A percentile compares a stretch with the other conserved stretches of the same genome.
phyloP scores from a whole-genome alignment of 148 eudicot species.

The Amaranthus cruentus region DNA sequence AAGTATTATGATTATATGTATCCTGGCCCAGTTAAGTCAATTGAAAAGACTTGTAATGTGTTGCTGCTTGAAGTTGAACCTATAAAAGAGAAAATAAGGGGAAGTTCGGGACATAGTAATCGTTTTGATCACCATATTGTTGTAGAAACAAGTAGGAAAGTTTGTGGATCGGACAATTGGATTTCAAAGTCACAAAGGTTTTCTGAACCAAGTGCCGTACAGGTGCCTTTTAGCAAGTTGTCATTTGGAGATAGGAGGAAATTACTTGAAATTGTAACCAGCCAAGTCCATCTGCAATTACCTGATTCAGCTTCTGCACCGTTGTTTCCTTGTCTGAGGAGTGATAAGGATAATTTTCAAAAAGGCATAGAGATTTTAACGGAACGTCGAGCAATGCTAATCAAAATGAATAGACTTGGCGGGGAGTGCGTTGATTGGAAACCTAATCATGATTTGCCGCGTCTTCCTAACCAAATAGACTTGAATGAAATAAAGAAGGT shows the following conservation, averaged over 20 bases:
- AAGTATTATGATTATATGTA: constrained; percentile 49
- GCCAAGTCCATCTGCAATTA: constrained; percentile 45
- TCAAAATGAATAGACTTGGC: constrained; percentile 46
- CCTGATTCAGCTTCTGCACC: constrained; percentile 38
- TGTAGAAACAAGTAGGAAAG: constrained; percentile 36
- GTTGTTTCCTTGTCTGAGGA: constrained; percentile 52
- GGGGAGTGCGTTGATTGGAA: constrained; percentile 33
- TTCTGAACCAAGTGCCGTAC: constrained; percentile 29
- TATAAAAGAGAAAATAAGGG: constrained; percentile 34
- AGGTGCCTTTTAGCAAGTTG: constrained; percentile 58
- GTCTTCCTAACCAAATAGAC: constrained; percentile 43
- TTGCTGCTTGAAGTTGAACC: constrained; percentile 82
- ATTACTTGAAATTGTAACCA: constrained; percentile 65
- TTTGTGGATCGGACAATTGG: constrained; percentile 38
- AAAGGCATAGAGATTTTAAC: constrained; percentile 30
- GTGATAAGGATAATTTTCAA: constrained; percentile 33
- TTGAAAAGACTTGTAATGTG: constrained; percentile 68
- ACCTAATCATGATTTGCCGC: constrained; percentile 28
- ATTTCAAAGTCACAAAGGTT: constrained; percentile 53
- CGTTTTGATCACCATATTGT: constrained; percentile 38
- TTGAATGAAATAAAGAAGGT: constrained; percentile 52
- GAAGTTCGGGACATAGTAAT: constrained; percentile 34
- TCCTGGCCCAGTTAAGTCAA: constrained; percentile 63
- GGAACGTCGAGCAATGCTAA: constrained; percentile 49
- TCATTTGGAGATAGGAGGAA: constrained; percentile 80